Percentiles rank a stretch among this genome's conserved stretches.
These are phyloP conservation scores for Torulaspora gathmanii DNA, from an alignment of 805 yeast genomes.

Conservation along the genomic window DNA sequence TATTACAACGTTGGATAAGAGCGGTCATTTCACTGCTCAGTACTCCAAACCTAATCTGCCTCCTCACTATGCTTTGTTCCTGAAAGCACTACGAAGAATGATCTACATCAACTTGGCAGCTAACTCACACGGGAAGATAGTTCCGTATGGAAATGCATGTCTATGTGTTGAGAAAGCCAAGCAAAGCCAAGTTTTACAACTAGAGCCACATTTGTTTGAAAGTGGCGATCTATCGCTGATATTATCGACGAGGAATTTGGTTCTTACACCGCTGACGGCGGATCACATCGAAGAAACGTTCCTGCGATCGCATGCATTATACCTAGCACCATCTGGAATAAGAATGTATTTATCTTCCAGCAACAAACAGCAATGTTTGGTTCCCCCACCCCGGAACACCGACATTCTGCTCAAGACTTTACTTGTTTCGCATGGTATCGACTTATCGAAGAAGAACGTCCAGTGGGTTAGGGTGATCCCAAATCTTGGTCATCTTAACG, in stretches of 20 bases:
- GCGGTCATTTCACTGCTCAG: constrained; percentile 34
- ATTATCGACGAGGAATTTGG: constrained; percentile 32
- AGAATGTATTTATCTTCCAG: constrained; percentile 42
- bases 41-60: constrained; percentile 38
- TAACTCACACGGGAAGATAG: constrained; percentile 33
- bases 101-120: constrained; percentile 36
- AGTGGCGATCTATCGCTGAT: constrained; percentile 43
- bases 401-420: constrained; percentile 38
- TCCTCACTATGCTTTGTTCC: constrained; percentile 43
- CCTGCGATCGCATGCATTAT: constrained; percentile 39
- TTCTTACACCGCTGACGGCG: constrained; percentile 35
- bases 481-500: constrained; percentile 61
- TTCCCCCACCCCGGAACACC: constrained; percentile 42
- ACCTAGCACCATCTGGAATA: constrained; percentile 54
- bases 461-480: constrained; percentile 69
- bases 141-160: constrained; percentile 51
- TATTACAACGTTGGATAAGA: constrained; percentile 26
- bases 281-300: constrained; percentile 18
- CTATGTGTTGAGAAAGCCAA: constrained; percentile 25
- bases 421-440: constrained; percentile 37
- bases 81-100: constrained; percentile 46
- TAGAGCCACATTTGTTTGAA: constrained; percentile 47
- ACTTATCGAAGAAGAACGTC: constrained; percentile 26
- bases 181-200: constrained; percentile 36
- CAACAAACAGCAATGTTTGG: constrained; percentile 36